A percentile compares a stretch with the other conserved stretches of the same genome.
phyloP scores from a whole-genome alignment of 495 filamentous ascomycete species.

The Lasiosphaeria miniovina region DNA sequence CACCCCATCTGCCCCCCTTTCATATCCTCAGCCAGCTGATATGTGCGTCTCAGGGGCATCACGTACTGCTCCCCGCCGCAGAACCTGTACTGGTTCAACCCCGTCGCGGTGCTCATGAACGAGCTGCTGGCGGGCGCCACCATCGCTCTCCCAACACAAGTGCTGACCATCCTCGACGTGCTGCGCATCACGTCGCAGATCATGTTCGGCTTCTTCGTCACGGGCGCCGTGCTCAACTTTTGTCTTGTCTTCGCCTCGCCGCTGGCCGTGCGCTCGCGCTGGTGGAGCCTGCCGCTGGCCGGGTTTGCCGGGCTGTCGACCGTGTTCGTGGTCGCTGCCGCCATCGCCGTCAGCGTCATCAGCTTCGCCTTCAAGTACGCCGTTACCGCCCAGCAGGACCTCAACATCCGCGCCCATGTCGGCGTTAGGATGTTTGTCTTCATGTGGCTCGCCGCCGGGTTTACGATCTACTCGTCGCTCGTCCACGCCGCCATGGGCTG shows the following conservation, averaged over 20 bases:
- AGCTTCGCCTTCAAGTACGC: constrained; percentile 74
- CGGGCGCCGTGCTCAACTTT: constrained; percentile 62
- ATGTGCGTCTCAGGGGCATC: constrained; percentile 50
- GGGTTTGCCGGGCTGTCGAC: constrained; percentile 66
- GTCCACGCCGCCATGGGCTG: constrained; percentile 73
- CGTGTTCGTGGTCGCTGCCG: constrained; percentile 64
- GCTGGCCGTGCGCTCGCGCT: constrained; percentile 42
- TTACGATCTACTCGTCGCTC: constrained; percentile 63
- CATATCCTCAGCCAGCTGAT: not conserved
- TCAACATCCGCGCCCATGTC: constrained; percentile 73
- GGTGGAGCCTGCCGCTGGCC: constrained; percentile 43
- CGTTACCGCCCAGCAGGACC: constrained; percentile 55
- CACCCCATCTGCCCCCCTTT: constrained; percentile 4
- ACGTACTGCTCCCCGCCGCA: constrained; percentile 68
- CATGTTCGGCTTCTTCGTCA: constrained; percentile 89
- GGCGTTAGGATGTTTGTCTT: constrained; percentile 78
- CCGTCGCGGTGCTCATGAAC: constrained; percentile 70
- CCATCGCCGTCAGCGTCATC: constrained; percentile 75
- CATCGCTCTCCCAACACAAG: constrained; percentile 72
- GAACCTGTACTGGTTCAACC: constrained; percentile 84
- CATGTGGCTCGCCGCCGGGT: constrained; percentile 79
- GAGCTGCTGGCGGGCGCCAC: constrained; percentile 80
- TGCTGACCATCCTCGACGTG: constrained; percentile 68
- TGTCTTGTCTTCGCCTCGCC: constrained; percentile 49
- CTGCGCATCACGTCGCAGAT: constrained; percentile 75